Evolutionary conservation across 148 eudicot species (phyloP).

Genomic region (Oxyria digyna): DNA sequence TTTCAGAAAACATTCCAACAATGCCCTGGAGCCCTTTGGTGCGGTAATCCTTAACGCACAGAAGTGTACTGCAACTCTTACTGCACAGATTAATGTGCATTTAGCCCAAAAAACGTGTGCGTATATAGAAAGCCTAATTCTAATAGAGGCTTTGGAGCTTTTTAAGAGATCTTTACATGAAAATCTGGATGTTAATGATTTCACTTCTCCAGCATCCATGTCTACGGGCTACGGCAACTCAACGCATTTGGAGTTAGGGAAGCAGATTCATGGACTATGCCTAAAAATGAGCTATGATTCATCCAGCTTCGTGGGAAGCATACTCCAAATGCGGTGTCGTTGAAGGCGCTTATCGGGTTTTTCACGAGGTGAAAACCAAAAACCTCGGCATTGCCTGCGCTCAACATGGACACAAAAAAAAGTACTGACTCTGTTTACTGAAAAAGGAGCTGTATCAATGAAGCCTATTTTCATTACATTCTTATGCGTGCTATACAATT

Average conservation of each 20-base stretch:
- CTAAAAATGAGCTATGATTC: conserved; percentile 48
- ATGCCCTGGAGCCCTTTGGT: no score
- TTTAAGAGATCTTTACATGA: conserved; percentile 46
- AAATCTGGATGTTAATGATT: conserved; percentile 71
- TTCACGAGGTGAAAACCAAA: conserved; percentile 34
- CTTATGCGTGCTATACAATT: conserved; percentile 59
- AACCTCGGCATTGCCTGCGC: conserved; percentile 84
- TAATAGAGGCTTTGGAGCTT: conserved; percentile 63
- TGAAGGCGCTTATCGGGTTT: conserved; percentile 48
- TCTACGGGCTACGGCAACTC: conserved; percentile 65
- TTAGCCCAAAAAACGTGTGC: no score
- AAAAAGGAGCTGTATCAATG: conserved; percentile 29
- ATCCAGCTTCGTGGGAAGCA: conserved; percentile 73
- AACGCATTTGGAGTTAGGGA: conserved; percentile 64
- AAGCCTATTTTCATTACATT: conserved; percentile 83
- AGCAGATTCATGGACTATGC: conserved; percentile 54
- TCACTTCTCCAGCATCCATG: conserved; percentile 63
- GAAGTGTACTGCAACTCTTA: no score
- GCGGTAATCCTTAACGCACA: no score
- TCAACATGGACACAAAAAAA: conserved; percentile 49
- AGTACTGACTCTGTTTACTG: conserved; percentile 35
- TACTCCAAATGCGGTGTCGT: conserved; percentile 80
- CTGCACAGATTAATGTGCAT: no score
- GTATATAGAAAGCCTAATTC: no score
- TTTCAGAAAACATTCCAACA: no score